phyloP scores from a whole-genome alignment of 2,329 filamentous ascomycete genomes.

The Penicillium sp. region DNA sequence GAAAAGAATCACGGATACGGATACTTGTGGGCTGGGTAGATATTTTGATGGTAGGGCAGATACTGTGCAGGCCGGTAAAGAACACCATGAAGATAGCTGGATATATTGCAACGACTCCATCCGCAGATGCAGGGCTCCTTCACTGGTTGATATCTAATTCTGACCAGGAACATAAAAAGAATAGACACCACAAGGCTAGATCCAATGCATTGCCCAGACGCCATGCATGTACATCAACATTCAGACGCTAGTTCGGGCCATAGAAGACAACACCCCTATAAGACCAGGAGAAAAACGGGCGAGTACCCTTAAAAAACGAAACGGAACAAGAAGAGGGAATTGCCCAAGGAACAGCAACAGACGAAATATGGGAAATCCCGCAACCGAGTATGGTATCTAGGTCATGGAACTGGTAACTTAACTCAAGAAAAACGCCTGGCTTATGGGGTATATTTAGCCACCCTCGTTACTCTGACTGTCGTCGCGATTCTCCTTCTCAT shows the following conservation, averaged over 20 bases:
- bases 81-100: neutral
- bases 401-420: conserved; percentile 8
- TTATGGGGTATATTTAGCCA: conserved; percentile 13
- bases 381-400: conserved; percentile 22
- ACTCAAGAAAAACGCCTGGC: conserved; percentile 10
- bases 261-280: conserved; percentile 9
- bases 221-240: conserved; percentile 25
- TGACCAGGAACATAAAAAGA: conserved; percentile 4
- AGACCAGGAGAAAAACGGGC: conserved; percentile 12
- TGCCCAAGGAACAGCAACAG: conserved; percentile 13
- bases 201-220: conserved; percentile 28
- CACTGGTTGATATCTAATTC: conserved; percentile 11
- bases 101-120: conserved; percentile 14
- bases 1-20: too few species aligned
- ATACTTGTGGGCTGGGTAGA: neutral
- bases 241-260: conserved; percentile 8
- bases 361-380: conserved; percentile 8
- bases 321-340: conserved; percentile 11
- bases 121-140: neutral
- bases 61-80: neutral
- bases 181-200: conserved; percentile 9
- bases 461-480: conserved; percentile 25
- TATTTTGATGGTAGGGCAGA: neutral
- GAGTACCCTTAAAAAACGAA: conserved; percentile 1
- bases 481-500: conserved; percentile 33